Base-by-base conservation (phyloP, 2,329 filamentous ascomycete genomes). In the Pseudogymnoascus sp. region DNA sequence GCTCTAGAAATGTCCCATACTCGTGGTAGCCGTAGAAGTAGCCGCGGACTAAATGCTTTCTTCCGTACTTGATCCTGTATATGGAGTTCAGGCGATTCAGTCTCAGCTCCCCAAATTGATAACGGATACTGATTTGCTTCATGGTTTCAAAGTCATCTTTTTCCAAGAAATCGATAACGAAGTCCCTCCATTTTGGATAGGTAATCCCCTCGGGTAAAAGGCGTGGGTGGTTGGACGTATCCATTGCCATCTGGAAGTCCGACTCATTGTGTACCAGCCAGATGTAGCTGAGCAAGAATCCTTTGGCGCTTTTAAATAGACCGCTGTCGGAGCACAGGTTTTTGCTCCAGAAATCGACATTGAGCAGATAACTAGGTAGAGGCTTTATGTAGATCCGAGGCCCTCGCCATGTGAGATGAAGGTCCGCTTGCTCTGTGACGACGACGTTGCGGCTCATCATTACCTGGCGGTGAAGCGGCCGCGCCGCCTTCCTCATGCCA, bases 1-100 rank as follows among this genome's bases (percentile, higher is more conserved):
- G 69, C 10, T 70, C 68, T 44, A 80, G 75, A 62, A 80, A 77
- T 17, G 68, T 67, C 2, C 67, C 64, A 66, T 79, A 82, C 50
- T 68, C 59, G 15, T 68, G 17, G 10, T 44, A 63, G 15, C 15
- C 29, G 24, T 40, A 33, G 13, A 44, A 47, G 54, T 65, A 67
- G 4, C 63, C 65, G 2, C 62, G 58, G 29, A 66, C 24, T 9
- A 63, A 44, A 31, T 50, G 44, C 35, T 40, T 37, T 10, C 4
- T 61, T 15, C 60, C 60, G 13, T 15, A 36, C 24, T 29, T 57
- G 10, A 66, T 29, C 10, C 64, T 58, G 47, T 64, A 66, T 5
- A 68, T 63, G 10, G 35, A 33, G 50, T 75, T 74, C 5, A 76
- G 59, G 11, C 72, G 64, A 2, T 60, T 61, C 0, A 74, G 64